Percentiles rank a stretch among this genome's conserved stretches.
Evolutionary conservation across 169 alveolate genomes (phyloP).

Genomic region (Plasmodium vivax): DNA sequence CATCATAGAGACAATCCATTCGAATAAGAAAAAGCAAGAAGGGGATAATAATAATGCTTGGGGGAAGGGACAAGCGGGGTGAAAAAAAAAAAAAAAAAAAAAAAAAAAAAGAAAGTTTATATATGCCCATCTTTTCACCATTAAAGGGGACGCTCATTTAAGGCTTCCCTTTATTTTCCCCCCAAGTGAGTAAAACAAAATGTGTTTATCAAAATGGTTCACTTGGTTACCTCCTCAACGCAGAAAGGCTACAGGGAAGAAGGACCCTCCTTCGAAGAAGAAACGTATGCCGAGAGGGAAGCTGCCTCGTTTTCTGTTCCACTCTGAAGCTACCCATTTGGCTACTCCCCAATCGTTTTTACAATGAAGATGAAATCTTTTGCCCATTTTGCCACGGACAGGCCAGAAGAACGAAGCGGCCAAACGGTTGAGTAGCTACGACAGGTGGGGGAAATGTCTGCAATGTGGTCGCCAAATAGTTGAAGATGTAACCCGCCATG

Average conservation of each 20-base stretch:
- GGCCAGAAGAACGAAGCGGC: constrained; percentile 16
- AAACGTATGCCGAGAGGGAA: not conserved
- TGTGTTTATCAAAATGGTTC: not conserved
- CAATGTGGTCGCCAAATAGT: not conserved
- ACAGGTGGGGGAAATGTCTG: not conserved
- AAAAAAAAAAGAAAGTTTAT: not conserved
- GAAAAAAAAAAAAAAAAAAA: not conserved
- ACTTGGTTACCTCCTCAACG: not conserved
- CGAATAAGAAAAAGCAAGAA: constrained; percentile 20
- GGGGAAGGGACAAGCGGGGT: not conserved
- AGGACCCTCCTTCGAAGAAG: not conserved
- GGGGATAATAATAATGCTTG: not conserved
- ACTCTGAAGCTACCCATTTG: not conserved
- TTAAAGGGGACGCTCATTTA: not conserved
- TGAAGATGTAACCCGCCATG: not conserved
- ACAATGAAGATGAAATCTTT: not conserved
- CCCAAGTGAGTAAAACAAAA: not conserved
- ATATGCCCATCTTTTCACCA: not conserved
- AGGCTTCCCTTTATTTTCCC: not conserved
- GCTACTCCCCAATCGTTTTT: no score
- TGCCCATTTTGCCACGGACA: not conserved
- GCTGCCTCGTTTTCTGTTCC: not conserved
- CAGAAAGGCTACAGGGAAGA: constrained; percentile 15
- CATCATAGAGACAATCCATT: constrained; percentile 40
- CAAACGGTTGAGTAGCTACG: constrained; percentile 10